Conservation (phyloP, 2,329 filamentous ascomycete species). For the Hirsutella thompsonii region DNA sequence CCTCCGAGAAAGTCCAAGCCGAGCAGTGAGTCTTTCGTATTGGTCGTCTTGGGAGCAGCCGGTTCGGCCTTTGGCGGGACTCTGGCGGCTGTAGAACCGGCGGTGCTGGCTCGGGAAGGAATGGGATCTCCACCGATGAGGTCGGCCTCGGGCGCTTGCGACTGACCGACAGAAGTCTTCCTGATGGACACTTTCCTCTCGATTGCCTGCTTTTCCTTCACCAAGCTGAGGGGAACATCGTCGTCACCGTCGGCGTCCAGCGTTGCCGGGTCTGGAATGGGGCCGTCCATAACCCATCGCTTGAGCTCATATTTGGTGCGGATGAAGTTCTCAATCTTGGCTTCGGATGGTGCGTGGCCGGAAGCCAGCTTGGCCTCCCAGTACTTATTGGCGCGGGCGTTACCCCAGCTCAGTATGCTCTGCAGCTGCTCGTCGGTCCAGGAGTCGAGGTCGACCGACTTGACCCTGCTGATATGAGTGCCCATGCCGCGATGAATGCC, state of each 20-base stretch:
- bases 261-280: slow-evolving; percentile 82
- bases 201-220: slow-evolving; percentile 53
- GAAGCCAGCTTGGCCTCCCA: slow-evolving; percentile 92
- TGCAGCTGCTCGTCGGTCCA: slow-evolving; percentile 98
- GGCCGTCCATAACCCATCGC: slow-evolving; percentile 98
- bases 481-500: slow-evolving; percentile 98
- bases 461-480: slow-evolving; percentile 95
- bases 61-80: slow-evolving; percentile 48
- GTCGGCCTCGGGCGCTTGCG: slow-evolving; percentile 46
- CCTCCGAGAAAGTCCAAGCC: slow-evolving; percentile 87
- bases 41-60: slow-evolving; percentile 55
- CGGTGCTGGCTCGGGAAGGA: slow-evolving; percentile 60
- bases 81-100: slow-evolving; percentile 48
- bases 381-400: slow-evolving; percentile 93
- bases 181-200: slow-evolving; percentile 46
- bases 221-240: slow-evolving; percentile 53
- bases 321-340: slow-evolving; percentile 99
- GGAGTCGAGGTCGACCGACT: slow-evolving; percentile 92
- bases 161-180: slow-evolving; percentile 42
- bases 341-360: slow-evolving; percentile 86
- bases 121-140: slow-evolving; percentile 67
- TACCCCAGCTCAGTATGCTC: slow-evolving; percentile 91
- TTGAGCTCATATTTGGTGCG: slow-evolving; percentile 98
- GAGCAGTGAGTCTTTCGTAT: slow-evolving; percentile 76
- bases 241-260: slow-evolving; percentile 78